Conservation (phyloP, 129 eudicot species). For the Tagetes patula region DNA sequence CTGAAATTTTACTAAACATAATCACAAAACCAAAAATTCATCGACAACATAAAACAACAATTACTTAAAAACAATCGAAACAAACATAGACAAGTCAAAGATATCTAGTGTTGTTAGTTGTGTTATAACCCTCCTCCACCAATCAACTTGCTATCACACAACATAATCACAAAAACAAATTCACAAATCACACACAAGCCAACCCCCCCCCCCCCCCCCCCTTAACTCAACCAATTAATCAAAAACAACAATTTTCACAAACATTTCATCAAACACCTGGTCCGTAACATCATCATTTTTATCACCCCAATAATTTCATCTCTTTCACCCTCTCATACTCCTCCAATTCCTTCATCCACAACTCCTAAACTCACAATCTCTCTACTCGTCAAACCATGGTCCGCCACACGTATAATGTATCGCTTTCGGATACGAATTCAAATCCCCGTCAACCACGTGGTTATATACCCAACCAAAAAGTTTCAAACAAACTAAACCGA, state of each 20-base stretch:
- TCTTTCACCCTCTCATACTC: conserved; percentile 56
- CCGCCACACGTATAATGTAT: conserved; percentile 89
- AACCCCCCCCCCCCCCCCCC: neutral
- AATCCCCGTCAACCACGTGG: conserved; percentile 59
- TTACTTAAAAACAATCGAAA: neutral
- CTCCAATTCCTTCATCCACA: conserved; percentile 79
- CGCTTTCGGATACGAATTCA: conserved; percentile 51
- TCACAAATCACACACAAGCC: neutral
- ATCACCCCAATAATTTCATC: conserved; percentile 6
- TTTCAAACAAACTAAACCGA: conserved; percentile 82
- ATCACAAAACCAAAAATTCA: too few species aligned
- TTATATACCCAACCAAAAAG: conserved; percentile 91
- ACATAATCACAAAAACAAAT: neutral
- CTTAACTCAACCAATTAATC: neutral
- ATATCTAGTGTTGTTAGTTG: neutral
- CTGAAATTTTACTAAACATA: too few species aligned
- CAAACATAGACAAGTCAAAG: neutral
- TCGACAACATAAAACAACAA: neutral
- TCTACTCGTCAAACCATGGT: conserved; percentile 96
- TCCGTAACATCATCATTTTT: neutral
- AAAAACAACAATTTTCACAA: neutral
- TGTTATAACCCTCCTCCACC: neutral
- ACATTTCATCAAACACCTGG: neutral
- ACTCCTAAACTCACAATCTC: conserved; percentile 85
- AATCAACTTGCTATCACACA: neutral